A percentile compares a stretch with the other conserved stretches of the same genome.
Evolutionary conservation across 2,329 filamentous ascomycete species (phyloP).

Genomic region (Daldinia sp.): DNA sequence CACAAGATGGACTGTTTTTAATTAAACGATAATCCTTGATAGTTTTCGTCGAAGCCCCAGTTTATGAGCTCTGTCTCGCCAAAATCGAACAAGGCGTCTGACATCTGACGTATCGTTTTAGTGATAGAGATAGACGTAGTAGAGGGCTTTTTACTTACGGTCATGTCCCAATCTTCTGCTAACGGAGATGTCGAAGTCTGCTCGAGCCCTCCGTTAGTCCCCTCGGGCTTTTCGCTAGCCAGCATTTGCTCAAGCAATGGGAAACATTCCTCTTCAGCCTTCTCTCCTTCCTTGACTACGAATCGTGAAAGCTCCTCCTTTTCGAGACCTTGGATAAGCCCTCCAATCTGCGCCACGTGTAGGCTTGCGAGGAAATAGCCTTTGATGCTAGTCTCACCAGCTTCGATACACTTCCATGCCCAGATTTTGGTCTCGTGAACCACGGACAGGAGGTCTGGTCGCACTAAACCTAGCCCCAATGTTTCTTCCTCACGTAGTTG

Average conservation of each 20-base stretch:
- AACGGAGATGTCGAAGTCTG: slow-evolving; percentile 36
- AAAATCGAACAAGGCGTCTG: slow-evolving; percentile 43
- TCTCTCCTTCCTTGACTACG: slow-evolving; percentile 50
- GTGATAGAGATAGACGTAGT: not conserved
- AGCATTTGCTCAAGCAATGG: slow-evolving; percentile 47
- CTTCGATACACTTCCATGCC: slow-evolving; percentile 51
- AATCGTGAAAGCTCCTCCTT: slow-evolving; percentile 47
- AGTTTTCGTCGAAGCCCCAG: slow-evolving; percentile 28
- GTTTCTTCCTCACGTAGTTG: slow-evolving; percentile 52
- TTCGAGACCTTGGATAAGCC: slow-evolving; percentile 47
- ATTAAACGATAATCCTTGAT: slow-evolving; percentile 5
- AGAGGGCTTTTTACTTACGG: slow-evolving; percentile 45
- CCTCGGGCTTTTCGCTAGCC: slow-evolving; percentile 16
- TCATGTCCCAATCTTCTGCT: slow-evolving; percentile 51
- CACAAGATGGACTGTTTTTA: not conserved
- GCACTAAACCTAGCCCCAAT: slow-evolving; percentile 46
- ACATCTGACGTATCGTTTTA: slow-evolving; percentile 39
- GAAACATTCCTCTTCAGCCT: slow-evolving; percentile 46
- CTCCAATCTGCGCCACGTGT: slow-evolving; percentile 53
- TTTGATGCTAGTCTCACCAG: slow-evolving; percentile 63
- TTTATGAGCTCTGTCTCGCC: slow-evolving; percentile 28
- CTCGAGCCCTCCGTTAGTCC: slow-evolving; percentile 6
- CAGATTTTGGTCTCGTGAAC: slow-evolving; percentile 53
- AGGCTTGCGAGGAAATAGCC: slow-evolving; percentile 54
- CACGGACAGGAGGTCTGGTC: slow-evolving; percentile 51